Evolutionary conservation across 2,329 filamentous ascomycete genomes (phyloP).

Genomic region (Claviceps lovelessii): DNA sequence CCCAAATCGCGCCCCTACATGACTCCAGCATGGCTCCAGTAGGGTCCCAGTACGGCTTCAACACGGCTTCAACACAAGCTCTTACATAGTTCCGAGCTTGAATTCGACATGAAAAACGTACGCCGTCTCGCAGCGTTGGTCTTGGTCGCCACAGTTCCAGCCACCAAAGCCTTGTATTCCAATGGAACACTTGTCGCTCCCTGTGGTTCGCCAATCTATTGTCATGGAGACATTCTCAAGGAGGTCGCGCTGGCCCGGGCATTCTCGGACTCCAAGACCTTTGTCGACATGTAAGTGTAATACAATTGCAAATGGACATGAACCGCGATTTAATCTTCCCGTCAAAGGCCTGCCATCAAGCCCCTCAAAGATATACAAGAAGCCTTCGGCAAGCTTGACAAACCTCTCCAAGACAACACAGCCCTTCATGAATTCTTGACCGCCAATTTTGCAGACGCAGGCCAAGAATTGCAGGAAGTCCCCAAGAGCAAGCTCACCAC

Average conservation of each 20-base stretch:
- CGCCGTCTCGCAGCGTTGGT: conserved; percentile 13
- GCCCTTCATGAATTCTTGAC: conserved; percentile 46
- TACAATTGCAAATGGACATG: not conserved
- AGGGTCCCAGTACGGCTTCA: not conserved
- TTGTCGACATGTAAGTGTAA: conserved; percentile 48
- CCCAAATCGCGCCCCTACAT: too few species aligned
- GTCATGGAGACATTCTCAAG: conserved; percentile 47
- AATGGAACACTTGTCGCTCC: conserved; percentile 48
- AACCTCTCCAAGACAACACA: conserved; percentile 49
- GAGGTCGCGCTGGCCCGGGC: conserved; percentile 49
- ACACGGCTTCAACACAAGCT: not conserved
- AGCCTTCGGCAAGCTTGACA: conserved; percentile 43
- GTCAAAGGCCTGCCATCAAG: conserved; percentile 40
- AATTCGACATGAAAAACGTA: conserved; percentile 12
- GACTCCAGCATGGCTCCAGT: too few species aligned
- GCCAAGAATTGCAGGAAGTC: conserved; percentile 45
- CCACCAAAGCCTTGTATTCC: conserved; percentile 34
- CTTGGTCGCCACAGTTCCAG: conserved; percentile 14
- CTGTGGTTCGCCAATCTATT: conserved; percentile 55
- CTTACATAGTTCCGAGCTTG: not conserved
- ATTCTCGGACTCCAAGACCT: conserved; percentile 55
- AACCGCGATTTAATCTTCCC: not conserved
- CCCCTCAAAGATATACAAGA: conserved; percentile 45
- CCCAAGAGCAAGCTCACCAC: conserved; percentile 36
- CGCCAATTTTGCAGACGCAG: conserved; percentile 49